Conservation (phyloP, 768 basidiomycete species). For the Termitomyces sp. region DNA sequence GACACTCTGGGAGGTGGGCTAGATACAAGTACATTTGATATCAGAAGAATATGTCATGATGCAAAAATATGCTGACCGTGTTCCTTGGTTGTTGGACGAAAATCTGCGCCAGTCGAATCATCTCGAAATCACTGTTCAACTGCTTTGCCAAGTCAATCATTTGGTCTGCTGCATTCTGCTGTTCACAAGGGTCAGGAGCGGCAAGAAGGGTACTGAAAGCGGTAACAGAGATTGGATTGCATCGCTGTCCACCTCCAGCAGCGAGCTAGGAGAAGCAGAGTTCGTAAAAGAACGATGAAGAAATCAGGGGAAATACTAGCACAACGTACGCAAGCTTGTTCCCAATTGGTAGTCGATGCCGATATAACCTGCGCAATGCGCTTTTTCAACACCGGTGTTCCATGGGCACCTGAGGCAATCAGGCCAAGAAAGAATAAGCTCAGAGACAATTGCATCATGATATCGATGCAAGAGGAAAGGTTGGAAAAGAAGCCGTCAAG, state of each 20-base stretch:
- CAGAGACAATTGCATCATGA: slow-evolving; percentile 29
- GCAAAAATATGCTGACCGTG: slow-evolving; percentile 29
- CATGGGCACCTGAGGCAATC: slow-evolving; percentile 26
- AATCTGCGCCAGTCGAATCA: slow-evolving; percentile 51
- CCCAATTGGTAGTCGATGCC: slow-evolving; percentile 39
- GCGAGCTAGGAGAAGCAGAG: slow-evolving; percentile 29
- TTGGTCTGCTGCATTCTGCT: slow-evolving; percentile 52
- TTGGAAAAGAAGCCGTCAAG: slow-evolving; percentile 4
- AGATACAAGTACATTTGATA: background rate
- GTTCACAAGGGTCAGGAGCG: slow-evolving; percentile 48
- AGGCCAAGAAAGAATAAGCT: slow-evolving; percentile 26
- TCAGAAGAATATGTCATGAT: background rate
- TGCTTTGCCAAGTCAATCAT: slow-evolving; percentile 45
- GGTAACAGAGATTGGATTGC: slow-evolving; percentile 53
- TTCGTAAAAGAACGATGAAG: background rate
- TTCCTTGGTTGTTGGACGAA: slow-evolving; percentile 59
- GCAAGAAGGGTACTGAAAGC: slow-evolving; percentile 62
- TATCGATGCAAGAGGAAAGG: slow-evolving; percentile 12
- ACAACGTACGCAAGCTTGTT: slow-evolving; percentile 41
- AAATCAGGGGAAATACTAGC: too few relatives aligned
- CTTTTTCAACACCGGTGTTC: slow-evolving; percentile 35
- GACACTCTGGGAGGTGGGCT: slow-evolving; percentile 42
- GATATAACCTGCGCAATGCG: slow-evolving; percentile 45
- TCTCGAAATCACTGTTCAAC: slow-evolving; percentile 40
- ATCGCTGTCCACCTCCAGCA: slow-evolving; percentile 54